phyloP scores from a whole-genome alignment of 345 rosid species.

The Moricandia moricandioides region DNA sequence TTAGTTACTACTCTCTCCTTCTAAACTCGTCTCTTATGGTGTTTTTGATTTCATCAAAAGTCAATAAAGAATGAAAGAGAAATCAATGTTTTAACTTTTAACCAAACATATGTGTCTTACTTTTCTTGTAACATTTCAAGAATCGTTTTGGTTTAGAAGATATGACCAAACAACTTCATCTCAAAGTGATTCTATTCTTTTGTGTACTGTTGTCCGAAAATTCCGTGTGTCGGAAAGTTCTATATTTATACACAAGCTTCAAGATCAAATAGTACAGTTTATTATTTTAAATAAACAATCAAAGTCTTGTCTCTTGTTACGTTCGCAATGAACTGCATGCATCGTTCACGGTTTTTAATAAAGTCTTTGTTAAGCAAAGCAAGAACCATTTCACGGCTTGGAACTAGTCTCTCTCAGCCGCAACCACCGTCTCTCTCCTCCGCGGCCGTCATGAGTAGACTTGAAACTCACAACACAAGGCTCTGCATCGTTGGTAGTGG shows the following conservation, averaged over 20 bases:
- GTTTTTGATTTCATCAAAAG: constrained; percentile 7
- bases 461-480: constrained; percentile 44
- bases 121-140: not conserved
- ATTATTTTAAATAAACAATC: not conserved
- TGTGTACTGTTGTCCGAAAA: constrained; percentile 1
- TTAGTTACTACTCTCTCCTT: constrained; percentile 13
- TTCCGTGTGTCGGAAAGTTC: not conserved
- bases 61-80: constrained; percentile 20
- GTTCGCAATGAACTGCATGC: constrained; percentile 10
- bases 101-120: not conserved
- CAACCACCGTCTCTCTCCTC: constrained; percentile 20
- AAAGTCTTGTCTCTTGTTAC: not conserved
- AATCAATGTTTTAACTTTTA: not conserved
- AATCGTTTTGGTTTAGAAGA: constrained; percentile 16
- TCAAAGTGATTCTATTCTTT: constrained; percentile 19
- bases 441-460: constrained; percentile 53
- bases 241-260: not conserved
- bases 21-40: constrained; percentile 1
- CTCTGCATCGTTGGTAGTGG: constrained; percentile 95
- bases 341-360: not conserved
- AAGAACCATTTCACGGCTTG: constrained; percentile 37
- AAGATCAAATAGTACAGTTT: not conserved
- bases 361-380: constrained; percentile 37
- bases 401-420: constrained; percentile 20
- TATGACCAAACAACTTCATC: not conserved